Base-by-base conservation (phyloP, 371 early-diverging fungal species). In the Smittium culicis region DNA sequence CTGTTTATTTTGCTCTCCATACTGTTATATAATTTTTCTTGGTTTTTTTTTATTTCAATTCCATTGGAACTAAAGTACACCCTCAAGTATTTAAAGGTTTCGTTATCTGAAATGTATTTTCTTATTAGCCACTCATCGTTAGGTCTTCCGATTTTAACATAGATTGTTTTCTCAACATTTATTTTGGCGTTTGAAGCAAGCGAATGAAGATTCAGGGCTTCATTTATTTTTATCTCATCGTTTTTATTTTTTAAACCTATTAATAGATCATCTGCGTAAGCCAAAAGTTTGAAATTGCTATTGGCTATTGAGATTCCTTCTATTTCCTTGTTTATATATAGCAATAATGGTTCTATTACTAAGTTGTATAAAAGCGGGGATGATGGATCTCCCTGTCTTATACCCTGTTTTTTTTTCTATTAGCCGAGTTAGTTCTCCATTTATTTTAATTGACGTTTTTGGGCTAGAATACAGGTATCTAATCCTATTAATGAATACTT, bases 311-410 rank as follows among this genome's bases (percentile, higher is more conserved):
- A 3, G 14, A 68, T 0, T 0, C 67, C 71, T 1, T 57, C n/a
- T 0, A 68, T 58, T 24, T 33, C 0, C 0, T 11, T 1, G 0
- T 59, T 35, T 45, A 5, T 24, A 45, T 67, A 68, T 33, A 64
- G 35, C n/a, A 70, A 56, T 0, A 70, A 61, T 1, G 65, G 64
- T 24, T 70, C 68, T 17, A 62, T 61, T 1, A 67, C 59, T 1
- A 68, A 20, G 25, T 70, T 70, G 35, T 67, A 70, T 0, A 68
- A 60, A 0, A 70, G 59, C 11, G 71, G 71, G 8, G 68, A 70
- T 1, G 64, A 60, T 27, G 65, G 67, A 32, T 64, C 45, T 1
- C 70, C 68, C 32, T 70, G 70, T 0, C 64, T 28, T 0, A 70
- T 61, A 0, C 67, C 67, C 29, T 67, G 61, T 35, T n/a, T 33